These are phyloP conservation scores for Diaporthe sp. DNA, from an alignment of 2,329 filamentous ascomycete genomes.

Conservation along the genomic window DNA sequence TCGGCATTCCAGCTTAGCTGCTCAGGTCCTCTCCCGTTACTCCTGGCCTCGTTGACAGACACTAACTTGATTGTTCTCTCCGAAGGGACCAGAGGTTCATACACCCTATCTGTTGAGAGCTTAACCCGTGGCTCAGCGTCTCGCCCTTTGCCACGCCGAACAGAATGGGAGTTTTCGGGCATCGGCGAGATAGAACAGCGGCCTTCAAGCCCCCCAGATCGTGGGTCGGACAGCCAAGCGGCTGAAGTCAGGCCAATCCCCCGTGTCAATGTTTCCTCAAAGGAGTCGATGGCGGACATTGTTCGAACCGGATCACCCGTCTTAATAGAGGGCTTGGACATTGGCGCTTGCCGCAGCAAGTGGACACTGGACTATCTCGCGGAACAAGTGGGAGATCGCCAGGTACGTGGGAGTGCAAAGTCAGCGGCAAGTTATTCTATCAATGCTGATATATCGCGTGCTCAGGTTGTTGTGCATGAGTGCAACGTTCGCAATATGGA, in stretches of 20 bases:
- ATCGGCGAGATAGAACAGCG: constrained; percentile 24
- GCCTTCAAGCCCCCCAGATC: constrained; percentile 44
- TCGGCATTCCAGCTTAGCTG: not conserved
- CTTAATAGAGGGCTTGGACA: constrained; percentile 73
- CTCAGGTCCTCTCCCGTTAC: not conserved
- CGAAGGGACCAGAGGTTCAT: constrained; percentile 70
- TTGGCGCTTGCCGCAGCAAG: constrained; percentile 74
- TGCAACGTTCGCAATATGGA: constrained; percentile 77
- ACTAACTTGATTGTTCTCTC: not conserved
- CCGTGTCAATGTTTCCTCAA: constrained; percentile 63
- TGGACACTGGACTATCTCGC: constrained; percentile 81
- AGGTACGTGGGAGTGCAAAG: constrained; percentile 57
- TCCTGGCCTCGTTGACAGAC: not conserved
- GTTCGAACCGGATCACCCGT: constrained; percentile 70
- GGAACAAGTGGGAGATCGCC: constrained; percentile 71
- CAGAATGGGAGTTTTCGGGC: constrained; percentile 34
- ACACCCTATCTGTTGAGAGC: constrained; percentile 50
- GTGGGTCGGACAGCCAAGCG: constrained; percentile 24
- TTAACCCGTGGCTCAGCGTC: not conserved
- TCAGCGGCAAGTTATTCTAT: not conserved
- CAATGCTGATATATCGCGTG: not conserved
- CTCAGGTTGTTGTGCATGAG: constrained; percentile 80
- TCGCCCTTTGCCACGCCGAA: not conserved
- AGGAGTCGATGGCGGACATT: constrained; percentile 70
- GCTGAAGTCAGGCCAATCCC: constrained; percentile 56